These are phyloP conservation scores for Geranium incanum DNA, from an alignment of 441 rosid genomes.

Conservation along the genomic window DNA sequence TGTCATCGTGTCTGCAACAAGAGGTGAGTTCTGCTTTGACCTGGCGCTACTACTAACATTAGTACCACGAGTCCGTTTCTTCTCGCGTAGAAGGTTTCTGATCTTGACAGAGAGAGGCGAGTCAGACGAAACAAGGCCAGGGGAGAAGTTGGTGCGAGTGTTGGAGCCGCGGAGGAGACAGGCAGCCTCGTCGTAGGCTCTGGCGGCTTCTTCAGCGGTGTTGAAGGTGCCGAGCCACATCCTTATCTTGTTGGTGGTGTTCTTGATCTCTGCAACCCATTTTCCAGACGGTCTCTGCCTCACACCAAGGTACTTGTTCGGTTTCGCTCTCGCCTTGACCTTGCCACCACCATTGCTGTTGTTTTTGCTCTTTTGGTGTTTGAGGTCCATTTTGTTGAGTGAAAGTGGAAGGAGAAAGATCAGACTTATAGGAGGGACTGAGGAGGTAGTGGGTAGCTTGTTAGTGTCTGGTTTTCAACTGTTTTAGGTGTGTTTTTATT, in stretches of 20 bases:
- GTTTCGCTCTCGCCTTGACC: background rate
- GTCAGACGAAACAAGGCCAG: constrained; percentile 32
- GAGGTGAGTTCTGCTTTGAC: constrained; percentile 13
- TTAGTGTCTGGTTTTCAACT: background rate
- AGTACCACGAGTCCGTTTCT: constrained; percentile 42
- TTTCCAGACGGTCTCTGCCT: constrained; percentile 43
- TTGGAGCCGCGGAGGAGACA: constrained; percentile 57
- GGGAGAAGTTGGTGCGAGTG: constrained; percentile 61
- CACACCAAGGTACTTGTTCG: constrained; percentile 34
- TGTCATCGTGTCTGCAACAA: background rate
- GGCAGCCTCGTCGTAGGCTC: constrained; percentile 71
- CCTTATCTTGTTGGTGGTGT: constrained; percentile 43
- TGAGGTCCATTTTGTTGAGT: background rate
- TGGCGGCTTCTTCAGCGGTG: constrained; percentile 44
- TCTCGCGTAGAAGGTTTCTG: constrained; percentile 52
- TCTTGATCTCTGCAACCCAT: constrained; percentile 50
- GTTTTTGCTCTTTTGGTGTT: background rate
- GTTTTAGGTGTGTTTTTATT: background rate
- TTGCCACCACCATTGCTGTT: background rate
- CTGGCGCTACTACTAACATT: constrained; percentile 8
- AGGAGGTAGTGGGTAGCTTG: background rate
- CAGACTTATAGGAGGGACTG: background rate
- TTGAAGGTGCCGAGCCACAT: constrained; percentile 45
- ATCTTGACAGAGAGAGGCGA: constrained; percentile 54
- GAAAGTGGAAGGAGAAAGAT: background rate